Conservation (phyloP, 2,329 filamentous ascomycete species). For the Thermothelomyces thermophilus region DNA sequence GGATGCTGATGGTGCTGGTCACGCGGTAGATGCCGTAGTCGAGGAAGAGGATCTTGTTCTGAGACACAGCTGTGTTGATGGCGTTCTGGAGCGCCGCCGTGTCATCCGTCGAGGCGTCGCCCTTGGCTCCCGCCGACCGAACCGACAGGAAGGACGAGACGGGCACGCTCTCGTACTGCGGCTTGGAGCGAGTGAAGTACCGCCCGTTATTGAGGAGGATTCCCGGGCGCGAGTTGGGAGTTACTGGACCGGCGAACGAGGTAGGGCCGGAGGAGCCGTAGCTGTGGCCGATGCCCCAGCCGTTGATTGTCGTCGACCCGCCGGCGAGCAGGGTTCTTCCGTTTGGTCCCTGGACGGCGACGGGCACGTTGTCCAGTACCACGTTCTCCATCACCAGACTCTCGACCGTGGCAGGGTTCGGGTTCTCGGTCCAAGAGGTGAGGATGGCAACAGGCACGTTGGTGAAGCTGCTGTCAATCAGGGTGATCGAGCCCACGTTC, state of each 20-base stretch:
- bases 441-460: constrained; percentile 59
- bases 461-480: constrained; percentile 63
- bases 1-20: constrained; percentile 41
- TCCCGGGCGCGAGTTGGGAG: constrained; percentile 43
- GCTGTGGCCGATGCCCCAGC: constrained; percentile 63
- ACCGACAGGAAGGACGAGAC: constrained; percentile 51
- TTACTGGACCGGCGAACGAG: constrained; percentile 42
- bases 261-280: constrained; percentile 42
- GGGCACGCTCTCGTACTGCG: constrained; percentile 57
- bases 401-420: constrained; percentile 42
- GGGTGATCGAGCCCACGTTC: constrained; percentile 61
- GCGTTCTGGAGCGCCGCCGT: constrained; percentile 52
- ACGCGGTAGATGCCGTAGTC: constrained; percentile 51
- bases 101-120: constrained; percentile 53
- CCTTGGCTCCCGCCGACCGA: constrained; percentile 31
- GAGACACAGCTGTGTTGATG: constrained; percentile 43
- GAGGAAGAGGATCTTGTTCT: constrained; percentile 48
- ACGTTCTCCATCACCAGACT: constrained; percentile 52
- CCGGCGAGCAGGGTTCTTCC: constrained; percentile 46
- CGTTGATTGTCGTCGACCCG: constrained; percentile 43
- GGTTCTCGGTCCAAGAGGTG: constrained; percentile 46
- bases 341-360: constrained; percentile 34
- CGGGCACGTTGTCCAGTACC: constrained; percentile 31
- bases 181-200: constrained; percentile 62
- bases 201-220: constrained; percentile 42